Evolutionary conservation across 2,329 filamentous ascomycete species (phyloP).

Genomic region (Phyllosticta citrichinensis): DNA sequence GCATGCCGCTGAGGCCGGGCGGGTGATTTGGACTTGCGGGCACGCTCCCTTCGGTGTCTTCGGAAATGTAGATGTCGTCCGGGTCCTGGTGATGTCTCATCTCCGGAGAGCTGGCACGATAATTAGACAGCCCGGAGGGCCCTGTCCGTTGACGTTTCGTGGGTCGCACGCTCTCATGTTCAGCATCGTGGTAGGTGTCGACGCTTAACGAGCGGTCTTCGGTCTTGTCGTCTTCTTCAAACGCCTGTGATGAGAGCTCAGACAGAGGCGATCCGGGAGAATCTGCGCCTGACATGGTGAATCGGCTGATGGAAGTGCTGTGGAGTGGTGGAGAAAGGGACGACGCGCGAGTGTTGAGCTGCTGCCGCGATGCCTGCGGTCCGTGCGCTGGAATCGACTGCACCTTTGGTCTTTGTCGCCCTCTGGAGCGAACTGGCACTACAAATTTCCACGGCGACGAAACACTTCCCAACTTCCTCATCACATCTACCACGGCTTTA

Average conservation of each 20-base stretch:
- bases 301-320: not conserved
- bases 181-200: constrained; percentile 28
- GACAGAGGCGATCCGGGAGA: constrained; percentile 56
- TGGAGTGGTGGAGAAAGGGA: constrained; percentile 6
- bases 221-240: constrained; percentile 46
- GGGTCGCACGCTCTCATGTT: constrained; percentile 20
- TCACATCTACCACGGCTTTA: no score
- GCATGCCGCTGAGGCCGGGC: constrained; percentile 16
- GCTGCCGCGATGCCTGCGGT: constrained; percentile 1
- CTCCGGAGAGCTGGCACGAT: constrained; percentile 18
- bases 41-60: constrained; percentile 75
- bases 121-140: constrained; percentile 6
- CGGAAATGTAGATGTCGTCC: constrained; percentile 61
- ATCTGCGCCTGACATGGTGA: constrained; percentile 14
- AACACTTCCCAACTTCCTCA: no score
- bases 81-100: constrained; percentile 10
- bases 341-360: constrained; percentile 8
- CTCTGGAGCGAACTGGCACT: not conserved
- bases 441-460: not conserved
- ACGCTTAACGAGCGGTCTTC: constrained; percentile 37
- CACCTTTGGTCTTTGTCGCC: not conserved
- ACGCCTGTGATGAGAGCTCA: constrained; percentile 52
- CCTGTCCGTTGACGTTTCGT: constrained; percentile 30
- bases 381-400: not conserved
- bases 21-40: constrained; percentile 43